phyloP scores from a whole-genome alignment of 495 filamentous ascomycete genomes.

The Lichina pygmaea region DNA sequence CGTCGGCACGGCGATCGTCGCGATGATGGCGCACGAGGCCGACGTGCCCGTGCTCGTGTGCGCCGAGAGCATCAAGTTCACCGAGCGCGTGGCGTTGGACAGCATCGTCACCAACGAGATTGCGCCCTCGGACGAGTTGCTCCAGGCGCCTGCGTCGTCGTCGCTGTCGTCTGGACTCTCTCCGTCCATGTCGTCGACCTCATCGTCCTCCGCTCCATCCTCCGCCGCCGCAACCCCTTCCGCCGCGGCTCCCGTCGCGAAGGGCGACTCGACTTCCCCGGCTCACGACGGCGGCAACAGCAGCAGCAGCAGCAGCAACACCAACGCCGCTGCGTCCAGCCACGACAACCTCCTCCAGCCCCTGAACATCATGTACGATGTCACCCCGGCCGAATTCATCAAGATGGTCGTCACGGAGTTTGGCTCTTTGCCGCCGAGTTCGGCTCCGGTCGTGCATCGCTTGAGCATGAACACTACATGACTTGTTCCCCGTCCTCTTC shows the following conservation, averaged over 20 bases:
- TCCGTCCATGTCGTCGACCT: not conserved
- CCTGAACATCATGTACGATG: constrained; percentile 77
- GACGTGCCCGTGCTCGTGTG: constrained; percentile 66
- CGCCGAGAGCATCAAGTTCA: constrained; percentile 91
- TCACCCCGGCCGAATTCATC: constrained; percentile 73
- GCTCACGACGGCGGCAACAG: constrained; percentile 1
- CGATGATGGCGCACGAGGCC: constrained; percentile 54
- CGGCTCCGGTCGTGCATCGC: constrained; percentile 37
- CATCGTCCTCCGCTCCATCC: not conserved
- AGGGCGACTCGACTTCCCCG: not conserved
- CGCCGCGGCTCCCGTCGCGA: no score
- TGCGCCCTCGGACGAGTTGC: constrained; percentile 13
- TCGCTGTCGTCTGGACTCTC: not conserved
- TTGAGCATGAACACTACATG: constrained; percentile 15
- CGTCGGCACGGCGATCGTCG: constrained; percentile 64
- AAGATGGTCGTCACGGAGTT: constrained; percentile 78
- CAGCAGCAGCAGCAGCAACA: not conserved
- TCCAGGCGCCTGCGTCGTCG: not conserved
- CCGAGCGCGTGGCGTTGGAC: constrained; percentile 68
- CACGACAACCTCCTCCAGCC: constrained; percentile 30
- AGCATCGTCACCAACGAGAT: constrained; percentile 87
- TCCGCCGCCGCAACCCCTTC: no score
- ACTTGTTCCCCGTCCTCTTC: not conserved
- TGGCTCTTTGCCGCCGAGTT: constrained; percentile 64
- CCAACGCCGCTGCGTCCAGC: constrained; percentile 28